Evolutionary conservation across 192 early-diverging fungal species (phyloP), one percentile per base, ranked within the genome.

Genomic region (Jimgerdemannia flammicorona): DNA sequence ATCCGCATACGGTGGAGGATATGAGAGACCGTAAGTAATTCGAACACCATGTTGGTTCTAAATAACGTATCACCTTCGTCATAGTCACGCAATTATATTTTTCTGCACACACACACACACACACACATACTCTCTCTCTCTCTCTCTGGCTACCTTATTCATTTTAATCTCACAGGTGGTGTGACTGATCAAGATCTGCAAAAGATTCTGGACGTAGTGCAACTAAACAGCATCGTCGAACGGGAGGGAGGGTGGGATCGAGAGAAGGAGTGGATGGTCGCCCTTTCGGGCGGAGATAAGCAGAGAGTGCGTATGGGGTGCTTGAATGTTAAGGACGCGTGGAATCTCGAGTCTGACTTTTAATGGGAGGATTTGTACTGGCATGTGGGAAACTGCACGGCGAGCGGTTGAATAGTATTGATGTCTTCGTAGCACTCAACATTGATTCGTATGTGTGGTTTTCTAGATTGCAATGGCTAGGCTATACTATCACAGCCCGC

Each of bases 251-350:
- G 96, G 39, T 95, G 92, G 91, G 90, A 96, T 77, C 84, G 90
- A 66, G 95, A 93, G 76, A 92, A 93, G 69, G 88, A 91, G 70
- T 97, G 96, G 96, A 91, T 91, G 71, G 92, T 95, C 78, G 95
- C 94, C 20, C 86, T 99, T n/a, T 93, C 96, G 17, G 98, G 97
- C 72, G 98, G 98, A 71, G 97, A 99, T 81, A 96, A 96, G 81
- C 94, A 96, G 85, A 89, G 93, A 68, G 87, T 90, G 80, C 69
- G 79, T 80, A 11, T 2, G 40, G 29, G 43, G 39, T 44, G 14
- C 14, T 59, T 14, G 49, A 10, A 6, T 59, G 6, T 14, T 59
- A 6, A 10, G 49, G 49, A 0, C 49, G 14, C 0, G 49, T 14
- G 6, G 49, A 59, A 1, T 29, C 29, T 29, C 29, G 29, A 29